These are phyloP conservation scores for Malassezia furfur DNA, from an alignment of 1,284 basidiomycete genomes.

Conservation along the genomic window DNA sequence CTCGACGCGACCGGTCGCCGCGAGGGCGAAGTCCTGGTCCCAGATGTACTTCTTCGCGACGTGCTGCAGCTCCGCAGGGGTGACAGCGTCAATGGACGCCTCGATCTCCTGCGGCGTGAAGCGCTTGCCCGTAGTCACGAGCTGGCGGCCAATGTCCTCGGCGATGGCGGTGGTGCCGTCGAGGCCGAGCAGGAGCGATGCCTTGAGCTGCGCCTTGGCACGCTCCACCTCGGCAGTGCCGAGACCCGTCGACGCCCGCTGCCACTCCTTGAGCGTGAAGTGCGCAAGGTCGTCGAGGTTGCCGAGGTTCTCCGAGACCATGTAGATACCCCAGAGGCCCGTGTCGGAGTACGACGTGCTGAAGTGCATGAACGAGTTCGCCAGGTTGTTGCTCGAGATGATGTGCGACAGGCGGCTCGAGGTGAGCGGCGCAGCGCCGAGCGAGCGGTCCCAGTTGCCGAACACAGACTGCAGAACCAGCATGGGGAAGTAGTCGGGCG, in stretches of 20 bases:
- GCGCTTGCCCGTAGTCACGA: conserved; percentile 73
- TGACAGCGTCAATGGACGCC: conserved; percentile 79
- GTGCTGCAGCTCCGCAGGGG: conserved; percentile 78
- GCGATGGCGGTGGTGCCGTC: conserved; percentile 94
- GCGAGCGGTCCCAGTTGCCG: conserved; percentile 98
- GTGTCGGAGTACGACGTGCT: conserved; percentile 99
- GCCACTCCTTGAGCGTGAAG: conserved; percentile 94
- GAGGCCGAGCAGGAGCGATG: conserved; percentile 74
- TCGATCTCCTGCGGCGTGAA: conserved; percentile 89
- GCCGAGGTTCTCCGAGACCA: conserved; percentile 69
- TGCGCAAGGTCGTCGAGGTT: conserved; percentile 90
- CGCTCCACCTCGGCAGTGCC: conserved; percentile 81
- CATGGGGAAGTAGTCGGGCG: conserved; percentile 99
- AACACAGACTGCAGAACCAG: conserved; percentile 96
- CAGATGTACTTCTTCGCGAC: conserved; percentile 93
- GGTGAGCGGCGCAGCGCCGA: conserved; percentile 79
- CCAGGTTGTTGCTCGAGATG: conserved; percentile 85
- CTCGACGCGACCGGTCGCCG: conserved; percentile 64
- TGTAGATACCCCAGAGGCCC: conserved; percentile 97
- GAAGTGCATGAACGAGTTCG: conserved; percentile 99
- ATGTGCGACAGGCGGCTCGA: conserved; percentile 86
- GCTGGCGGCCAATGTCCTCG: conserved; percentile 94
- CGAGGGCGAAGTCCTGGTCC: conserved; percentile 64
- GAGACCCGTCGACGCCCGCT: conserved; percentile 82
- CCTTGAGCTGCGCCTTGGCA: conserved; percentile 96